Evolutionary conservation across 495 filamentous ascomycete genomes (phyloP).

Genomic region (Lasiosphaeria miniovina): DNA sequence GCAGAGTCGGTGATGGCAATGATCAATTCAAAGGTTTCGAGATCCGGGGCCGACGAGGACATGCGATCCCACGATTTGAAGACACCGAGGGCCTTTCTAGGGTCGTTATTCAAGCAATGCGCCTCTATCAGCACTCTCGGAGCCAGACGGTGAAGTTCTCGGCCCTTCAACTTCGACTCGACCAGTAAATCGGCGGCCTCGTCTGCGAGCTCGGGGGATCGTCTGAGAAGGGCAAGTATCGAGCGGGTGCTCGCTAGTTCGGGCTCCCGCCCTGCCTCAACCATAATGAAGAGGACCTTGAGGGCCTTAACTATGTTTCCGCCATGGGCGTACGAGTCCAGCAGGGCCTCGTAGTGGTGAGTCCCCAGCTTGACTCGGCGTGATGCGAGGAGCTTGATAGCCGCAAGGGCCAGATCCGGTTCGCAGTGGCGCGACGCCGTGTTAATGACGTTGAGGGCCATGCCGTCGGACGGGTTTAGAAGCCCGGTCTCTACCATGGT

Average conservation of each 20-base stretch:
- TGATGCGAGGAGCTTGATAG: constrained; percentile 55
- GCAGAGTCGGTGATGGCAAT: constrained; percentile 59
- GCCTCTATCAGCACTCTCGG: constrained; percentile 64
- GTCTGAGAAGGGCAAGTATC: constrained; percentile 44
- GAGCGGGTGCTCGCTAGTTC: constrained; percentile 54
- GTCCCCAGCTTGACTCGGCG: constrained; percentile 50
- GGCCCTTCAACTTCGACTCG: constrained; percentile 44
- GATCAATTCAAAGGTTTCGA: constrained; percentile 63
- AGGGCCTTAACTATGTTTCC: constrained; percentile 56
- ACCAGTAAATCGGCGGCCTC: constrained; percentile 53
- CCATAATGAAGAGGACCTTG: constrained; percentile 66
- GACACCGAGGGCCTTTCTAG: constrained; percentile 58
- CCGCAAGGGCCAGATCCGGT: constrained; percentile 61
- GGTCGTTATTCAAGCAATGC: constrained; percentile 36
- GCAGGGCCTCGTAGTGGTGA: constrained; percentile 74
- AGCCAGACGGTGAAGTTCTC: constrained; percentile 52
- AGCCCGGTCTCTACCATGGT: constrained; percentile 60
- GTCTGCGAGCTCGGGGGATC: constrained; percentile 28
- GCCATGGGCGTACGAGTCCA: constrained; percentile 61
- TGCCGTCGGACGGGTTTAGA: constrained; percentile 62
- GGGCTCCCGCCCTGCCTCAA: constrained; percentile 51
- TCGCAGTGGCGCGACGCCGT: constrained; percentile 66
- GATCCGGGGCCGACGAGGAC: constrained; percentile 55
- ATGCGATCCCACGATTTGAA: constrained; percentile 66
- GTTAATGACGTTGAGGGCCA: constrained; percentile 63